Conservation (phyloP, 768 basidiomycete genomes). For the Lactarius quietus region DNA sequence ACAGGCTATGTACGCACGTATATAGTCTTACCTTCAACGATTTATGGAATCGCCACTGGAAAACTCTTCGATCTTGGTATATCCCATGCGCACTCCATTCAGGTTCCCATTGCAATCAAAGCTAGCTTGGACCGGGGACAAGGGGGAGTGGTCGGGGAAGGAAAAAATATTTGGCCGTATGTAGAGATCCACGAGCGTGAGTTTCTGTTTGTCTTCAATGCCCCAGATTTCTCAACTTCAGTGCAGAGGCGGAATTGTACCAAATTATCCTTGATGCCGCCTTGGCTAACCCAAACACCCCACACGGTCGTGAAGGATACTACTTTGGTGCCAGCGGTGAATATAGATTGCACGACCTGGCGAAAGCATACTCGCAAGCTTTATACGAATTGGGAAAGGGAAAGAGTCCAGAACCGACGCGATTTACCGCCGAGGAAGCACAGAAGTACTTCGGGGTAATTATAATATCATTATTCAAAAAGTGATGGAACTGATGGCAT, state of each 20-base stretch:
- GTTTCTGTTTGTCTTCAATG: not conserved
- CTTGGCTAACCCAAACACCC: constrained; percentile 26
- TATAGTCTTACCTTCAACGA: constrained; percentile 53
- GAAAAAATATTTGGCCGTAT: constrained; percentile 57
- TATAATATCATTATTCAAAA: not conserved
- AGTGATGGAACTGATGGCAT: constrained; percentile 2
- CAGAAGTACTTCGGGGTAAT: constrained; percentile 36
- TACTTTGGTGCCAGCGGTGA: constrained; percentile 37
- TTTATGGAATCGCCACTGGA: constrained; percentile 54
- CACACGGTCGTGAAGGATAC: constrained; percentile 37
- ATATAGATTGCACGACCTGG: constrained; percentile 35
- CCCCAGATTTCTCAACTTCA: not conserved
- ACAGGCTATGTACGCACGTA: constrained; percentile 49
- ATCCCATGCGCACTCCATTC: constrained; percentile 49
- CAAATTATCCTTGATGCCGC: constrained; percentile 41
- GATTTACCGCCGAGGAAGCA: constrained; percentile 43
- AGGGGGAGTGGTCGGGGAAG: constrained; percentile 53
- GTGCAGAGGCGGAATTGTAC: constrained; percentile 43
- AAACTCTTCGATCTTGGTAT: constrained; percentile 49
- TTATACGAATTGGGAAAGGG: constrained; percentile 33
- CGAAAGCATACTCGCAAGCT: constrained; percentile 37
- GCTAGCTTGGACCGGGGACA: constrained; percentile 45
- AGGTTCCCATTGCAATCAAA: constrained; percentile 48
- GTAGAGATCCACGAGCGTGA: constrained; percentile 54
- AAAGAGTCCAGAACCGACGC: constrained; percentile 39